These are phyloP conservation scores for Carex parvula DNA, from an alignment of 176 grass and related monocot species.

Conservation along the genomic window DNA sequence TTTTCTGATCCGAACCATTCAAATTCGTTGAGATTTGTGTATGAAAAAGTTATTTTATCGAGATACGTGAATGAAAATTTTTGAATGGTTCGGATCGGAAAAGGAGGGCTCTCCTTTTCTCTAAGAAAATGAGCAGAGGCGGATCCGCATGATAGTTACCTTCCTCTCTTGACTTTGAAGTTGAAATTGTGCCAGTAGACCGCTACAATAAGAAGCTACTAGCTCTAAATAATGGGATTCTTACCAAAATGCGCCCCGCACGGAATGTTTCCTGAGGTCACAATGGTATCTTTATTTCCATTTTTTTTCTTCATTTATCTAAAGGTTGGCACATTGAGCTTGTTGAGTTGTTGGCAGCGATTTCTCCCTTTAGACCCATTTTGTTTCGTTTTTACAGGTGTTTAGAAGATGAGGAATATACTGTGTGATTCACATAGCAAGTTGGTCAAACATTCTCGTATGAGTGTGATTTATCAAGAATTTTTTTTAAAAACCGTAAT, in stretches of 20 bases:
- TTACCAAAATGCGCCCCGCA: background rate
- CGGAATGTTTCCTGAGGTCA: background rate
- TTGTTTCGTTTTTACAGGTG: background rate
- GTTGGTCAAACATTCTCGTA: background rate
- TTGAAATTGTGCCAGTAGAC: background rate
- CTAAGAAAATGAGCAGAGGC: no score
- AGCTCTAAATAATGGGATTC: background rate
- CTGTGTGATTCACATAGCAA: background rate
- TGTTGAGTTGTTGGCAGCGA: background rate
- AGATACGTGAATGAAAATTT: no score
- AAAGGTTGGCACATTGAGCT: background rate
- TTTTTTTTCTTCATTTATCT: background rate
- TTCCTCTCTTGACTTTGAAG: conserved; percentile 1
- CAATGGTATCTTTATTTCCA: background rate
- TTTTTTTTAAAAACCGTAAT: no score
- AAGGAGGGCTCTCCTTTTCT: no score
- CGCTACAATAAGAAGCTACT: conserved; percentile 6
- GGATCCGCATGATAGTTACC: conserved; percentile 3
- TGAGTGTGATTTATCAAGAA: background rate
- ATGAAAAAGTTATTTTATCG: no score
- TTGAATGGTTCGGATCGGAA: no score
- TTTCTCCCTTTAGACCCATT: background rate
- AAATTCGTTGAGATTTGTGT: no score
- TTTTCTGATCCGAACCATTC: no score
- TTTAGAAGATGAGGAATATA: background rate